Conservation (phyloP, 1,139 yeast species). For the Taiozyma onychis region DNA sequence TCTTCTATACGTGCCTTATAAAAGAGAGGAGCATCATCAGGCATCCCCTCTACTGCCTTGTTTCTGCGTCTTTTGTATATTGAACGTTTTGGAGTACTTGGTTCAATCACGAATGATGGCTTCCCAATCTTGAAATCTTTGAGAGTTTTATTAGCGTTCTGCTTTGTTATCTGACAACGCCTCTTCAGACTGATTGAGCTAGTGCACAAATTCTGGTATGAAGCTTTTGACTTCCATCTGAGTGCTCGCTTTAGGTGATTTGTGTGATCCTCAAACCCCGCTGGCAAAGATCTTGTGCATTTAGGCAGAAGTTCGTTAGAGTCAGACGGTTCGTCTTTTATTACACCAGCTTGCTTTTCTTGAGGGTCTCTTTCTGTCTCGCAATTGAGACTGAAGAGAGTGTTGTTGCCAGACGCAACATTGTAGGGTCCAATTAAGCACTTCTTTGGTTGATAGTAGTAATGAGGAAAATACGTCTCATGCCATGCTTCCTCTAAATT, state of each 20-base stretch:
- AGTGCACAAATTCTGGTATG: not conserved
- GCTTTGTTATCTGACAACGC: not conserved
- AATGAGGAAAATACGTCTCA: slow-evolving; percentile 11
- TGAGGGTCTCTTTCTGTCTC: not conserved
- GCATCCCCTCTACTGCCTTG: not conserved
- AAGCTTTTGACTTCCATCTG: not conserved
- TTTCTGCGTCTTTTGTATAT: not conserved
- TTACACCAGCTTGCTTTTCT: not conserved
- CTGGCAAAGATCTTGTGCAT: not conserved
- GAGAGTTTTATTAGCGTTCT: not conserved
- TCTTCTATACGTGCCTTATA: slow-evolving; percentile 4
- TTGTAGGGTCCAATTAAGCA: not conserved
- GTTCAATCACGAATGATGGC: not conserved
- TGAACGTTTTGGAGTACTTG: not conserved
- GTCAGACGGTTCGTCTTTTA: not conserved
- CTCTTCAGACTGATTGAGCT: not conserved
- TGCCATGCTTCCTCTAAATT: slow-evolving; percentile 17
- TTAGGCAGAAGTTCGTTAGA: not conserved
- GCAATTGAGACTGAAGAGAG: not conserved
- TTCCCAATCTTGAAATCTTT: not conserved
- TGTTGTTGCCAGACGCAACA: not conserved
- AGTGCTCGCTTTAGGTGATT: not conserved
- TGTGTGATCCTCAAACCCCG: not conserved
- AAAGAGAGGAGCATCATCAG: not conserved
- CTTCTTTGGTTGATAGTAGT: slow-evolving; percentile 13